A percentile compares a stretch with the other conserved stretches of the same genome.
phyloP scores from a whole-genome alignment of 306 rosid species.

The Prinsepia uniflora region DNA sequence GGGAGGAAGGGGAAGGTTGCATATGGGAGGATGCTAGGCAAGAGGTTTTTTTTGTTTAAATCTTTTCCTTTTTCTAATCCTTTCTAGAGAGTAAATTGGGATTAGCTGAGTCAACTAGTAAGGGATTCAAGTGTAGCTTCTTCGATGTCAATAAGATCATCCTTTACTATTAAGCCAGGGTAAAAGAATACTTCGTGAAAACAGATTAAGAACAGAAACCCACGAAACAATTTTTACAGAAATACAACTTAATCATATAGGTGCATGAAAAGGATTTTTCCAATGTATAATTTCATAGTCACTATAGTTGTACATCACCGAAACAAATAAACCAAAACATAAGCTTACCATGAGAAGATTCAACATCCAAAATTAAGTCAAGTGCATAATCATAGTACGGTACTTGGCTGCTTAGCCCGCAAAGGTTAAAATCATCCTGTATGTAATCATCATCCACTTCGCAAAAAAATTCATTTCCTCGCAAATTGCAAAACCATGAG shows the following conservation, averaged over 20 bases:
- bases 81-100: not conserved
- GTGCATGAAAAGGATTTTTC: not conserved
- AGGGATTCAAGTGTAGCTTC: not conserved
- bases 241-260: not conserved
- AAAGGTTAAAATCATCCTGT: slow-evolving; percentile 87
- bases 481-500: slow-evolving; percentile 82
- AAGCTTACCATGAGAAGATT: slow-evolving; percentile 65
- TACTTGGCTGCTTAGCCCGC: slow-evolving; percentile 78
- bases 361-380: slow-evolving; percentile 78
- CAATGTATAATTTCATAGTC: not conserved
- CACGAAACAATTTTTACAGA: too few species aligned
- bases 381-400: slow-evolving; percentile 86
- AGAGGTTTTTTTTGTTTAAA: not conserved
- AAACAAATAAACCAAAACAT: slow-evolving; percentile 2
- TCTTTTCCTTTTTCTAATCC: not conserved
- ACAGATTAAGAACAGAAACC: too few species aligned
- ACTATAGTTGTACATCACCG: not conserved
- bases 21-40: not conserved
- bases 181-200: too few species aligned
- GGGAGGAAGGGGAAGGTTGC: not conserved
- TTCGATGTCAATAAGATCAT: not conserved
- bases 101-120: not conserved
- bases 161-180: not conserved
- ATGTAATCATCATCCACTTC: slow-evolving; percentile 81
- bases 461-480: slow-evolving; percentile 80